Conservation (phyloP, 2,329 filamentous ascomycete genomes). For the Fusarium newnesense region DNA sequence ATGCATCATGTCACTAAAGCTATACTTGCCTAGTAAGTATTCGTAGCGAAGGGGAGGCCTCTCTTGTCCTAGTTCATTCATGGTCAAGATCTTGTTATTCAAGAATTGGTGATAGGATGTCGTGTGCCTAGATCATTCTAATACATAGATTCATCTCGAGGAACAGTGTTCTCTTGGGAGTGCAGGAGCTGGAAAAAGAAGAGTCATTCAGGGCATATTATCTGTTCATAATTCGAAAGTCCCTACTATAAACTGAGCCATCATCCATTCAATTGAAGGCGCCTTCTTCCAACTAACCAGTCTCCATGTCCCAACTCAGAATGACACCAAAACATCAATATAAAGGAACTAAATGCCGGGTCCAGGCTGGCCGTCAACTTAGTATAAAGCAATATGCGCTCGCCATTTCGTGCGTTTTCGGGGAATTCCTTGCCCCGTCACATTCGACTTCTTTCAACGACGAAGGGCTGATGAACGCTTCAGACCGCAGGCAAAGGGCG, state of each 20-base stretch:
- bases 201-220: constrained; percentile 13
- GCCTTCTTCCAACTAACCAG: background rate
- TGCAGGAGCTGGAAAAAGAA: background rate
- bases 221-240: constrained; percentile 18
- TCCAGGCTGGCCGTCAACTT: background rate
- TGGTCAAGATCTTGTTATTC: background rate
- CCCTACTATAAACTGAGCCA: background rate
- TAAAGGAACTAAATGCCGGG: background rate
- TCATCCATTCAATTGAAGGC: constrained; percentile 26
- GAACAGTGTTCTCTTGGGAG: background rate
- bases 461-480: background rate
- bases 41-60: background rate
- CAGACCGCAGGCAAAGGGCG: background rate
- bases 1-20: background rate
- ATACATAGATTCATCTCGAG: background rate
- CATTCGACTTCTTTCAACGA: background rate
- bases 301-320: background rate
- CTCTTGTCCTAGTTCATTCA: background rate
- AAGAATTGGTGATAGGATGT: background rate
- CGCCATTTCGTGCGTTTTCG: constrained; percentile 13
- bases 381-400: background rate
- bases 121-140: background rate
- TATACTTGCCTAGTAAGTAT: background rate
- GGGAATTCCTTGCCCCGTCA: background rate
- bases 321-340: background rate